A percentile compares a stretch with the other conserved stretches of the same genome.
phyloP scores from a whole-genome alignment of 2,329 filamentous ascomycete species.

The Venturia effusa region DNA sequence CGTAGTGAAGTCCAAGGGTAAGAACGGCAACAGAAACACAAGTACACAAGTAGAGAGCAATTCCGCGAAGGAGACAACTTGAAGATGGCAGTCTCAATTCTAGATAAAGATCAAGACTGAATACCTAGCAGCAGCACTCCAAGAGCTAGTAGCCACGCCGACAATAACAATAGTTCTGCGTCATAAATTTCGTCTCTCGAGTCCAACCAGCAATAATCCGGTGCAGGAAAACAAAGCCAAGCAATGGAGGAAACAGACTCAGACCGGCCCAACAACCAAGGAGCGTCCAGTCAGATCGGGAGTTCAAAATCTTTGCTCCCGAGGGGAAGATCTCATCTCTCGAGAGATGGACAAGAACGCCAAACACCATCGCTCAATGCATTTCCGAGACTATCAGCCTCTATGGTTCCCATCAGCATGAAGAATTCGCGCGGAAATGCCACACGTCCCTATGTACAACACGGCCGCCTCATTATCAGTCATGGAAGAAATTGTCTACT shows the following conservation, averaged over 20 bases:
- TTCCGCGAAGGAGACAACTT: too few species aligned
- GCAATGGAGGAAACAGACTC: background rate
- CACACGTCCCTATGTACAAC: background rate
- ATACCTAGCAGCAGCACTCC: background rate
- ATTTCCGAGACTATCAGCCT: background rate
- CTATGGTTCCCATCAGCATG: background rate
- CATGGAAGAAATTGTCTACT: background rate
- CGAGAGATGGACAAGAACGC: background rate
- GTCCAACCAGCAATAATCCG: background rate
- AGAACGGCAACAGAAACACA: too few species aligned
- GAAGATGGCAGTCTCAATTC: background rate
- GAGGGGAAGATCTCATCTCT: background rate
- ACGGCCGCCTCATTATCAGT: background rate
- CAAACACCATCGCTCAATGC: slow-evolving; percentile 5
- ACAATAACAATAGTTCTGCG: background rate
- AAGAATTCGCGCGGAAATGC: background rate
- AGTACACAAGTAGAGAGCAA: background rate
- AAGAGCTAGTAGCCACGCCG: too few species aligned
- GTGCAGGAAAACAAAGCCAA: too few species aligned
- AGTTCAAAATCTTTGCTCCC: background rate
- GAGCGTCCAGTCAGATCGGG: background rate
- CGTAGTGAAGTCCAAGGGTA: too few species aligned
- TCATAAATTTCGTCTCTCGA: background rate
- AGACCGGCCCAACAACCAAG: background rate
- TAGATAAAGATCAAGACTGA: background rate